A percentile compares a stretch with the other conserved stretches of the same genome.
These are phyloP conservation scores for Picea engelmannii DNA, from an alignment of 83 land plant genomes.

Conservation along the genomic window DNA sequence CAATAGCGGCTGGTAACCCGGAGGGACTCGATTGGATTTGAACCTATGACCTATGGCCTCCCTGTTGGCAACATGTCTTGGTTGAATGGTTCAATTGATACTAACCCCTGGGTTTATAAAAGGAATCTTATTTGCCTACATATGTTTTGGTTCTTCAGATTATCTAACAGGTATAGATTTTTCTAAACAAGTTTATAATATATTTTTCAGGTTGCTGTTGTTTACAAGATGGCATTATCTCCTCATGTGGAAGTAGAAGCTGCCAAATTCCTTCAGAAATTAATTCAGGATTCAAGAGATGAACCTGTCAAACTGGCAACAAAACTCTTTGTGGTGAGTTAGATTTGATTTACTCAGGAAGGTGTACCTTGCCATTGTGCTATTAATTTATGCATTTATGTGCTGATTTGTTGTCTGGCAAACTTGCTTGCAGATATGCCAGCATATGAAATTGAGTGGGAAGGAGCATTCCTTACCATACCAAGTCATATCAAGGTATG, in stretches of 20 bases:
- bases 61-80: no score
- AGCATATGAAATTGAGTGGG: slow-evolving; percentile 92
- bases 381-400: not conserved
- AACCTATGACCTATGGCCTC: no score
- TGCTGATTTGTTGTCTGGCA: slow-evolving; percentile 11
- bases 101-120: no score
- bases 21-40: no score
- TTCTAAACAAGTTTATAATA: not conserved
- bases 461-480: slow-evolving; percentile 91
- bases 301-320: slow-evolving; percentile 92
- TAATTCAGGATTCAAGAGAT: slow-evolving; percentile 88
- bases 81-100: no score
- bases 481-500: slow-evolving; percentile 92
- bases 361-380: not conserved
- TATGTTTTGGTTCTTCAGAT: no score
- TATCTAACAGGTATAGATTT: no score
- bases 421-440: slow-evolving; percentile 69
- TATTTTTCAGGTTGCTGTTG: not conserved
- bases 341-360: not conserved
- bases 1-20: no score
- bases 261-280: slow-evolving; percentile 85
- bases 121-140: no score
- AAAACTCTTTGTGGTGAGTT: slow-evolving; percentile 86
- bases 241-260: slow-evolving; percentile 91
- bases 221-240: slow-evolving; percentile 48